Base-by-base conservation (phyloP, 1,139 yeast genomes). In the Saccharomyces hybrid region DNA sequence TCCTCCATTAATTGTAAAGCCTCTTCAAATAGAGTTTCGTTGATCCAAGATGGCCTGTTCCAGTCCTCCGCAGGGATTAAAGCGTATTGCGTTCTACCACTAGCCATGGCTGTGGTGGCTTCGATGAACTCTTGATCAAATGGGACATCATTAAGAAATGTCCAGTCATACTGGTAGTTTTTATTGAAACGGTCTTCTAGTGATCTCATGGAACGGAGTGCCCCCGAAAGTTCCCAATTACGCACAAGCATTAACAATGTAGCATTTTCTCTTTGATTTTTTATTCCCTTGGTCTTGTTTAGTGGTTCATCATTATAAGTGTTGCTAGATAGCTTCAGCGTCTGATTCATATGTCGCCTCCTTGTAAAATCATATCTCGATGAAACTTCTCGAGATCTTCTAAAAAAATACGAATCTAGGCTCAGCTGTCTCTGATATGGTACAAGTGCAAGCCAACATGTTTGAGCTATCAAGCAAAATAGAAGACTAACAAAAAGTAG, bases 151-250 rank as follows among this genome's bases (percentile, higher is more conserved):
- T 91, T 91, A 51, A 91, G 69, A 64, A 91, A 90, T 1, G 89
- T 85, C 96, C 96, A 91, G 4, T 96, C 93, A 63, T 85, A 86
- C 53, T 81, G 76, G 63, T 76, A 85, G 71, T 83, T 76, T 55
- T 76, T 79, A 64, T 85, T 85, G 67, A 85, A 85, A 55, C 85
- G 77, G 55, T 85, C 82, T 64, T 85, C 91, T 38, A 86, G 74
- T 41, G 81, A 75, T 47, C 49, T 46, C 51, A 49, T 27, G 47
- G 28, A 27, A 52, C 51, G 46, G 42, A 85, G 71, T n/a, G 89
- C 85, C 2, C 81, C 83, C 49, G 74, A 76, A 34, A 87, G 69
- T 68, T 87, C 95, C 59, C 74, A 70, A 68, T 87, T 87, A 34
- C 80, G 72, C 29, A 91, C 93, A 47, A 90, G 77, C 80, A 89